phyloP scores from a whole-genome alignment of 169 alveolate species.

The Plasmodium gonderi region DNA sequence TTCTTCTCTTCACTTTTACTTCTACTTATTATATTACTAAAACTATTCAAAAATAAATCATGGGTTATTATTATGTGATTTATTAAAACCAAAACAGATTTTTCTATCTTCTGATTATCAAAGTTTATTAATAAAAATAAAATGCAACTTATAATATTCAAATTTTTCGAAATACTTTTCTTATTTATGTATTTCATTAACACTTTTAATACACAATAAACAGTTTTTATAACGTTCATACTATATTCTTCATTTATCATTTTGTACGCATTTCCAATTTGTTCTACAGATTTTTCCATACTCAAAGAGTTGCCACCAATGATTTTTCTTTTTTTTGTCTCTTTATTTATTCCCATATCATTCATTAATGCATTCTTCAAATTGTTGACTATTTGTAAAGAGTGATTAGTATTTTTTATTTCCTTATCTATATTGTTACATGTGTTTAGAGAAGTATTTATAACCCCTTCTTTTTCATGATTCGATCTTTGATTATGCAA shows the following conservation, averaged over 20 bases:
- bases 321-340: not conserved
- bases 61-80: constrained; percentile 23
- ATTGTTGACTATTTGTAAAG: not conserved
- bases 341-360: not conserved
- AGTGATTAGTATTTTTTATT: not conserved
- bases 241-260: not conserved
- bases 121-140: constrained; percentile 30
- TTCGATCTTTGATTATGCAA: not conserved
- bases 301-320: not conserved
- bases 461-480: not conserved
- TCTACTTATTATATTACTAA: not conserved
- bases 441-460: not conserved
- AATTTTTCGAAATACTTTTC: constrained; percentile 31
- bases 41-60: constrained; percentile 1
- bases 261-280: not conserved
- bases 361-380: not conserved
- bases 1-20: not conserved
- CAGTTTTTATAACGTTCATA: not conserved
- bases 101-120: not conserved
- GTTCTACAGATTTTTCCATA: not conserved
- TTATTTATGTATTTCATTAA: constrained; percentile 10
- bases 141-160: constrained; percentile 30
- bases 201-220: constrained; percentile 32
- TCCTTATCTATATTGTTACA: not conserved
- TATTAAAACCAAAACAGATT: not conserved